phyloP scores from a whole-genome alignment of 2,329 filamentous ascomycete species.

The Calycina herbarum region DNA sequence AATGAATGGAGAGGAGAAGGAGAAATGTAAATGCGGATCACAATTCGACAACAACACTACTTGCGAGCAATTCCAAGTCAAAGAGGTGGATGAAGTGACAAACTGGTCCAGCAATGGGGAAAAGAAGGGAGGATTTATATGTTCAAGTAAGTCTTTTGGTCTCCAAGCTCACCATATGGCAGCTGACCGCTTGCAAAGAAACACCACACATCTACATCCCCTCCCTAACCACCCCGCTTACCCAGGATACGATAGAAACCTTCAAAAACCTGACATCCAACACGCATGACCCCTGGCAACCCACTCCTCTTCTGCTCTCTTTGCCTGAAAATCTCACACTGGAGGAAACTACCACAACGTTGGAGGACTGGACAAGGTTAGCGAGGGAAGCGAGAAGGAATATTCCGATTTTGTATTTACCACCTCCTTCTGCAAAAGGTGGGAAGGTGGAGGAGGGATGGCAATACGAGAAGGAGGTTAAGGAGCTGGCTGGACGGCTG shows the following conservation, averaged over 20 bases:
- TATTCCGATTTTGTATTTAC: slow-evolving; percentile 45
- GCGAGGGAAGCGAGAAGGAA: slow-evolving; percentile 40
- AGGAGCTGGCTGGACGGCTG: slow-evolving; percentile 35
- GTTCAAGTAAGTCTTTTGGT: neutral
- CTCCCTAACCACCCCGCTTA: slow-evolving; percentile 36
- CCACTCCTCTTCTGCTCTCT: slow-evolving; percentile 43
- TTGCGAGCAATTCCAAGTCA: slow-evolving; percentile 36
- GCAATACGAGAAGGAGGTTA: slow-evolving; percentile 41
- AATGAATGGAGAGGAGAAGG: slow-evolving; percentile 37
- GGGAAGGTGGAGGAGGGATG: slow-evolving; percentile 29
- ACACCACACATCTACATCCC: slow-evolving; percentile 41
- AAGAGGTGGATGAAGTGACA: slow-evolving; percentile 25
- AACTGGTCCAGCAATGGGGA: slow-evolving; percentile 21
- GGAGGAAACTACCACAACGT: slow-evolving; percentile 35
- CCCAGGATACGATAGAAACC: slow-evolving; percentile 28
- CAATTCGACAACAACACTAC: slow-evolving; percentile 40
- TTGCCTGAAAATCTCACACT: slow-evolving; percentile 34
- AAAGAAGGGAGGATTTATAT: slow-evolving; percentile 22
- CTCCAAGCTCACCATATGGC: too few species aligned
- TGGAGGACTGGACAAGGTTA: slow-evolving; percentile 43
- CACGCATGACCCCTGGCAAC: slow-evolving; percentile 40
- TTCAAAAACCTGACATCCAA: slow-evolving; percentile 38
- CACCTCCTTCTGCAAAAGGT: slow-evolving; percentile 30
- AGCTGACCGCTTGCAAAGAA: slow-evolving; percentile 26
- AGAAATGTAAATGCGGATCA: slow-evolving; percentile 42